phyloP scores from a whole-genome alignment of 176 grass and related monocot genomes.

The Hyparrhenia diplandra region DNA sequence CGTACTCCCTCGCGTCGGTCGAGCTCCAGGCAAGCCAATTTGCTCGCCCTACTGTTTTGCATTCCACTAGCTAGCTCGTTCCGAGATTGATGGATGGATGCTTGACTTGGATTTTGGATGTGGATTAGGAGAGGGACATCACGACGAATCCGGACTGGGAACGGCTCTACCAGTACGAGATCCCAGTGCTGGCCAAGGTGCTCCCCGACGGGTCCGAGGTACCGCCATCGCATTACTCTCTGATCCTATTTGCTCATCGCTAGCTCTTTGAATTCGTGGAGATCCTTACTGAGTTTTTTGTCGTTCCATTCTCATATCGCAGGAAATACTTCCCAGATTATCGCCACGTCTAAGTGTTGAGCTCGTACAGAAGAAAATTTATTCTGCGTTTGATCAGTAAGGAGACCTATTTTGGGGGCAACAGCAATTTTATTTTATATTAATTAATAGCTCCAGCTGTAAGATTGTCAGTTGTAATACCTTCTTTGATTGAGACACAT shows the following conservation, averaged over 20 bases:
- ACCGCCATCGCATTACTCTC: background rate
- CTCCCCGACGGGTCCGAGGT: constrained; percentile 80
- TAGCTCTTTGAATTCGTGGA: background rate
- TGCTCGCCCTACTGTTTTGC: background rate
- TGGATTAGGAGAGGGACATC: constrained; percentile 72
- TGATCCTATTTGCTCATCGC: background rate
- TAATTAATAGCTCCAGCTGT: constrained; percentile 2
- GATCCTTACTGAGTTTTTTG: background rate
- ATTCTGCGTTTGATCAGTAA: constrained; percentile 63
- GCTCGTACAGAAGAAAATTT: constrained; percentile 89
- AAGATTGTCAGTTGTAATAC: background rate
- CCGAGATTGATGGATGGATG: background rate
- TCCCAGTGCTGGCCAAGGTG: constrained; percentile 78
- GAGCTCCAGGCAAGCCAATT: constrained; percentile 59
- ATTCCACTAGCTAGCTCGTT: background rate
- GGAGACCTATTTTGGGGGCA: background rate
- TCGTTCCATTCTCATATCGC: constrained; percentile 13
- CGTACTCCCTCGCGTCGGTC: constrained; percentile 56
- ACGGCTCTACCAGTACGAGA: constrained; percentile 84
- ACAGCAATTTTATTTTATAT: background rate
- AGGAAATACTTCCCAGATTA: constrained; percentile 83
- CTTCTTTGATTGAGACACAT: constrained; percentile 10
- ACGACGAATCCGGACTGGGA: constrained; percentile 72
- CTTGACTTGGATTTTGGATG: background rate
- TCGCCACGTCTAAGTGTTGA: constrained; percentile 86